These are phyloP conservation scores for Psilocybe azurescens DNA, from an alignment of 768 basidiomycete genomes.

Conservation along the genomic window DNA sequence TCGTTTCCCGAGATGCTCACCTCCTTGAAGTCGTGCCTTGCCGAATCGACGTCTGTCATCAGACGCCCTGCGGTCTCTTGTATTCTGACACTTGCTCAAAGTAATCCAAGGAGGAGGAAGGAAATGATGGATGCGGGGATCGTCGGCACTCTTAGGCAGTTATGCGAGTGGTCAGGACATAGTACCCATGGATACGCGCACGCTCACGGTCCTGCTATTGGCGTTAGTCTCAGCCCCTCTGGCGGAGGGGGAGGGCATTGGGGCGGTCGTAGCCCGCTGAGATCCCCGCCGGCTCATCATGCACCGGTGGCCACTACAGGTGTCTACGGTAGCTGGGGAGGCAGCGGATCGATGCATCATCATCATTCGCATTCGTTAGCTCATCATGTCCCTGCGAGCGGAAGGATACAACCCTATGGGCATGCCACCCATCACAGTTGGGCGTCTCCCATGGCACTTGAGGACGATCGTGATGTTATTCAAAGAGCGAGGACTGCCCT, in stretches of 20 bases:
- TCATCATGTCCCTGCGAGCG: slow-evolving; percentile 11
- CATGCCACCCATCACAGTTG: slow-evolving; percentile 15
- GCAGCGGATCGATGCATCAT: slow-evolving; percentile 23
- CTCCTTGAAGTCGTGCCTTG: slow-evolving; percentile 62
- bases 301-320: neutral
- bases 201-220: slow-evolving; percentile 16
- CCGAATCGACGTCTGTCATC: slow-evolving; percentile 49
- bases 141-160: slow-evolving; percentile 41
- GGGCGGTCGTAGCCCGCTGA: slow-evolving; percentile 7
- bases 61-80: slow-evolving; percentile 66
- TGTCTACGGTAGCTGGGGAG: slow-evolving; percentile 30
- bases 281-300: neutral
- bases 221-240: slow-evolving; percentile 19
- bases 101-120: slow-evolving; percentile 39
- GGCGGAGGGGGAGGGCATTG: slow-evolving; percentile 13
- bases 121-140: slow-evolving; percentile 46
- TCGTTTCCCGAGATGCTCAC: slow-evolving; percentile 54
- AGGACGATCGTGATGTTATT: slow-evolving; percentile 67
- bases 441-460: slow-evolving; percentile 35
- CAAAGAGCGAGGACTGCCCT: slow-evolving; percentile 61
- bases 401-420: neutral
- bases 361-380: slow-evolving; percentile 18
- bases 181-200: slow-evolving; percentile 17
- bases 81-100: slow-evolving; percentile 58
- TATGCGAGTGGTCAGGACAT: slow-evolving; percentile 45